These are phyloP conservation scores for Grifola frondosa DNA, from an alignment of 1,284 basidiomycete genomes.

Conservation along the genomic window DNA sequence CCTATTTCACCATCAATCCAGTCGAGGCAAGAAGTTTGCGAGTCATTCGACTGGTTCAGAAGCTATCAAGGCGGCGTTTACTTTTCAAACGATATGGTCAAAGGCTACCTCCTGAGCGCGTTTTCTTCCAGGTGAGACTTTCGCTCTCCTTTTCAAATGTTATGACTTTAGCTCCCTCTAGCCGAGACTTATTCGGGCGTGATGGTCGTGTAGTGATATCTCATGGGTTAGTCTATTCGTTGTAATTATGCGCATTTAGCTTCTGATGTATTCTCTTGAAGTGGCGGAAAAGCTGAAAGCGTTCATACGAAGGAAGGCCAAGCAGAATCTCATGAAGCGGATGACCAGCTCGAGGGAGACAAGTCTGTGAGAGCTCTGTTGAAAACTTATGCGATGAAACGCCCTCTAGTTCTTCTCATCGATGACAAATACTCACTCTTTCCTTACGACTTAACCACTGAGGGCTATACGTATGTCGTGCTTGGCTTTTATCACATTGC, in stretches of 20 bases:
- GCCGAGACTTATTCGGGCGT: constrained; percentile 65
- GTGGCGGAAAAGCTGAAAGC: constrained; percentile 69
- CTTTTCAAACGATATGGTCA: constrained; percentile 54
- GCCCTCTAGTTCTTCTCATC: constrained; percentile 64
- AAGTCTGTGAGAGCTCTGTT: constrained; percentile 68
- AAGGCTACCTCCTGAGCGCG: constrained; percentile 72
- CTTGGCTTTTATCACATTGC: constrained; percentile 72
- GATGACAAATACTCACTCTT: constrained; percentile 72
- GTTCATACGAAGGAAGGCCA: constrained; percentile 41
- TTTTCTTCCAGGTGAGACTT: constrained; percentile 58
- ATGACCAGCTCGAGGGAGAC: constrained; percentile 64
- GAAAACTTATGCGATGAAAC: constrained; percentile 46
- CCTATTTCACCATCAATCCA: constrained; percentile 27
- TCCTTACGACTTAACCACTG: constrained; percentile 59
- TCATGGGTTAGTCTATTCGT: constrained; percentile 57
- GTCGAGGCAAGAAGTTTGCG: constrained; percentile 81
- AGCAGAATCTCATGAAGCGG: constrained; percentile 40
- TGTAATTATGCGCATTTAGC: background rate
- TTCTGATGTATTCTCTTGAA: constrained; percentile 25
- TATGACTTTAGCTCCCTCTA: too few species aligned
- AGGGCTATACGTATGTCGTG: constrained; percentile 62
- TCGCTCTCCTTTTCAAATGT: background rate
- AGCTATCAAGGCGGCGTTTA: constrained; percentile 80
- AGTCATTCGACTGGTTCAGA: constrained; percentile 71
- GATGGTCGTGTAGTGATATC: constrained; percentile 72